Conservation (phyloP, 495 filamentous ascomycete species). For the Tuber umbilicatum region DNA sequence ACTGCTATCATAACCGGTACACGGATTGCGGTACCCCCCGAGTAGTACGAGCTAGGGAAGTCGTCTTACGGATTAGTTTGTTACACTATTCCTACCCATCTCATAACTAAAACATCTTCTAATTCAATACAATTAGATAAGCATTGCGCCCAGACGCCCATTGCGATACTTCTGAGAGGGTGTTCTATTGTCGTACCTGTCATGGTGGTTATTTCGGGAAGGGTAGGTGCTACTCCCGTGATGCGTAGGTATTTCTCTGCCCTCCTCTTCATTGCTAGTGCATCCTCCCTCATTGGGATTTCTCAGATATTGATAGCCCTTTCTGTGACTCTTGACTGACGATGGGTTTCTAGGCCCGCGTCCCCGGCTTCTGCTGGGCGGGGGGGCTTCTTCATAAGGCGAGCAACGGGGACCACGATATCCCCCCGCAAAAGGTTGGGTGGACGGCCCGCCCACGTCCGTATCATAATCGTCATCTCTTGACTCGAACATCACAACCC, state of each 20-base stretch:
- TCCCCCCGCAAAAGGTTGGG: not conserved
- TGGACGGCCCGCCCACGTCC: not conserved
- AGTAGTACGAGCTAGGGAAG: not conserved
- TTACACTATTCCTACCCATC: not conserved
- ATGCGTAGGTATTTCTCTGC: not conserved
- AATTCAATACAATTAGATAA: not conserved
- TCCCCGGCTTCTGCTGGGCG: not conserved
- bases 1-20: not conserved
- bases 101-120: not conserved
- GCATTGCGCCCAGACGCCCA: not conserved
- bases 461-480: not conserved
- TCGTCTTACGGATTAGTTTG: not conserved
- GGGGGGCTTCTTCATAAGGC: not conserved
- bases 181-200: not conserved
- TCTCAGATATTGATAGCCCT: not conserved
- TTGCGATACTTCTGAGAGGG: not conserved
- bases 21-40: not conserved
- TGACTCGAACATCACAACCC: not conserved
- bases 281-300: not conserved
- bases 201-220: not conserved
- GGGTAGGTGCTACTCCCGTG: not conserved
- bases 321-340: not conserved
- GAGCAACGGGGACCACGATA: not conserved
- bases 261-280: not conserved
- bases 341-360: not conserved